Conservation (phyloP, 2,329 filamentous ascomycete species). For the Claviceps quebecensis region DNA sequence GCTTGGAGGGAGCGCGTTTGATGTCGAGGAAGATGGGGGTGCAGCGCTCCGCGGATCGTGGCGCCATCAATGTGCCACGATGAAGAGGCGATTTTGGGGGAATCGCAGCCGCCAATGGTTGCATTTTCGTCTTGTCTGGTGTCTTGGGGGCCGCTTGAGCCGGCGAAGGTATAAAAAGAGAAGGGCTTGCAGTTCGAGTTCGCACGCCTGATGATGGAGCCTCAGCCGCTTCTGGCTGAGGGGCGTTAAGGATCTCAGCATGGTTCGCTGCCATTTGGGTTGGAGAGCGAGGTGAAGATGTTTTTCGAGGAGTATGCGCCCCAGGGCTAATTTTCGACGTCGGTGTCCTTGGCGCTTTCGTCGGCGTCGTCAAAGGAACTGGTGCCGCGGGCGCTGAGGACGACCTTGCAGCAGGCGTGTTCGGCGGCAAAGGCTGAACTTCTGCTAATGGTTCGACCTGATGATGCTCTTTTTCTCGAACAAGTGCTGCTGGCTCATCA, state of each 20-base stretch:
- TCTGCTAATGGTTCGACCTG: background rate
- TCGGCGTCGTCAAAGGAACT: background rate
- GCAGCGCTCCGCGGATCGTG: constrained; percentile 5
- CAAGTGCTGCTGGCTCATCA: background rate
- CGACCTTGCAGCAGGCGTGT: background rate
- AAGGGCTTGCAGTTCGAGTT: background rate
- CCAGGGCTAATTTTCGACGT: background rate
- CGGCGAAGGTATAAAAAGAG: constrained; percentile 1
- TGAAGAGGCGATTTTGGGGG: background rate
- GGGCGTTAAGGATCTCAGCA: background rate
- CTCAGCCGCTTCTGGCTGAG: background rate
- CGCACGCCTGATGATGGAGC: background rate
- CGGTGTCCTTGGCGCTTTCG: background rate
- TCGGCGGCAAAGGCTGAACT: background rate
- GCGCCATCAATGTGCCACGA: constrained; percentile 3
- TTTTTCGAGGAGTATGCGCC: background rate
- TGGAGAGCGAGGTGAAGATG: background rate
- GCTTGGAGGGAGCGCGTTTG: background rate
- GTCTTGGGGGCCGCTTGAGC: background rate
- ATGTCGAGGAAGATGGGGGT: constrained; percentile 4
- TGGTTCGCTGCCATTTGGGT: background rate
- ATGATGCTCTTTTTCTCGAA: background rate
- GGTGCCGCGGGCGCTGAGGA: background rate
- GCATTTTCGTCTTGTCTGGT: background rate
- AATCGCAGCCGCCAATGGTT: background rate